Base-by-base conservation (phyloP, 768 basidiomycete genomes). In the Lentinula guzmanii region DNA sequence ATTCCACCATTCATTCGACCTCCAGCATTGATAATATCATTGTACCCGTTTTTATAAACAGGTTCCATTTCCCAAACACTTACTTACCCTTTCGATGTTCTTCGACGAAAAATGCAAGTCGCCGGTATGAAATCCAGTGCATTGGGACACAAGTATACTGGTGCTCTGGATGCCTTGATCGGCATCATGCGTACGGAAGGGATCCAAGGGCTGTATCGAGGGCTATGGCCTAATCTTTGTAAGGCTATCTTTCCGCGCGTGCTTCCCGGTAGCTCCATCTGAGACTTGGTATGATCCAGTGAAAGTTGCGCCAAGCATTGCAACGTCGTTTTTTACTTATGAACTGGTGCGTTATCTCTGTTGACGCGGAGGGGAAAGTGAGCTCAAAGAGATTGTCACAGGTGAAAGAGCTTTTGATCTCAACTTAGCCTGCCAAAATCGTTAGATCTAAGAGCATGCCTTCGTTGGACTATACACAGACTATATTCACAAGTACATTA, bases 101-200 rank as follows among this genome's bases (percentile, higher is more conserved):
- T 98, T 62, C 82, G 96, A 52, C 82, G 96, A 63, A 96, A 98
- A 79, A 94, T 98, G 89, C 96, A 98, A 72, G 91, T 96, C 62
- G 82, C 86, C 5, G 93, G 93, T 11, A 88, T 95, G 86, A 74
- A 82, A 66, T 78, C 75, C 11, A 82, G 81, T 16, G 77, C 80
- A 11, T 70, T 84, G 63, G 80, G 81, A 51, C 76, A 85, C 66
- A 86, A 86, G 72, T 95, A 94, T 73, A 85, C 75, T 46, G 91
- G 92, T 8, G 95, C 93, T 5, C 61, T 93, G 37, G 88, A 95
- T 71, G 94, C 92, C 8, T 72, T 95, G 65, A 72, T 70, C 61
- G 80, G 81, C 56, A 93, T 93, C 52, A 45, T 93, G 15, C 81
- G 76, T 41, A 79, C 79, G 1, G 95, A 98, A 70, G 95, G 95